These are phyloP conservation scores for Trichophyton equinum DNA, from an alignment of 2,329 filamentous ascomycete genomes.

Conservation along the genomic window DNA sequence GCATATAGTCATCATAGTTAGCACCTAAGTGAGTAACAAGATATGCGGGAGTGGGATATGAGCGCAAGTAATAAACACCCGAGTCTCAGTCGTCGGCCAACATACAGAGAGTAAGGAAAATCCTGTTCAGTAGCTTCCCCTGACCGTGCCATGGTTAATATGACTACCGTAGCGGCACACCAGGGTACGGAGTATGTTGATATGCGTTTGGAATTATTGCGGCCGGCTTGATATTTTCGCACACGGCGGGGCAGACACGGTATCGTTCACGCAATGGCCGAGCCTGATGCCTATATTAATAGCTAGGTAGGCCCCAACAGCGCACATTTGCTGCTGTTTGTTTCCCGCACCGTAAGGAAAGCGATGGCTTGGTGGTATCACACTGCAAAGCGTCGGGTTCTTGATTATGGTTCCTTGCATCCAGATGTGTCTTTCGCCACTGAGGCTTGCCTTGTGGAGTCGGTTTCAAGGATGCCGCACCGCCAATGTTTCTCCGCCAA, in stretches of 20 bases:
- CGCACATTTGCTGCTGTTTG: background rate
- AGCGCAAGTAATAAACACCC: background rate
- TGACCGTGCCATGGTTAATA: background rate
- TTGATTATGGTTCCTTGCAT: background rate
- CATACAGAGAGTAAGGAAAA: slow-evolving; percentile 55
- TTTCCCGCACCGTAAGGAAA: too few species aligned
- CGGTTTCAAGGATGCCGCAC: background rate
- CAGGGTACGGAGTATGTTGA: background rate
- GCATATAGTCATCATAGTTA: slow-evolving; percentile 1
- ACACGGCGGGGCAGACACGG: background rate
- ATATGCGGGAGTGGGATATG: background rate
- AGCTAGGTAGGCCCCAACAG: background rate
- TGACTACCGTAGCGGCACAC: background rate
- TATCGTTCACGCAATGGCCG: background rate
- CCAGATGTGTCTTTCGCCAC: background rate
- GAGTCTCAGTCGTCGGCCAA: slow-evolving; percentile 13
- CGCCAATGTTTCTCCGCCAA: too few species aligned
- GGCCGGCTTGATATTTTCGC: background rate
- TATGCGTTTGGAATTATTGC: background rate
- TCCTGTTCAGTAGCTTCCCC: slow-evolving; percentile 26
- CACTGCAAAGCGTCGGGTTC: background rate
- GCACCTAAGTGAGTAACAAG: background rate
- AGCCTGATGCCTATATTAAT: background rate
- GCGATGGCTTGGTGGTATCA: too few species aligned
- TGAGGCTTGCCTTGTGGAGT: background rate